A percentile compares a stretch with the other conserved stretches of the same genome.
Conservation (phyloP, 305 asterid genomes). For the Withania somnifera region DNA sequence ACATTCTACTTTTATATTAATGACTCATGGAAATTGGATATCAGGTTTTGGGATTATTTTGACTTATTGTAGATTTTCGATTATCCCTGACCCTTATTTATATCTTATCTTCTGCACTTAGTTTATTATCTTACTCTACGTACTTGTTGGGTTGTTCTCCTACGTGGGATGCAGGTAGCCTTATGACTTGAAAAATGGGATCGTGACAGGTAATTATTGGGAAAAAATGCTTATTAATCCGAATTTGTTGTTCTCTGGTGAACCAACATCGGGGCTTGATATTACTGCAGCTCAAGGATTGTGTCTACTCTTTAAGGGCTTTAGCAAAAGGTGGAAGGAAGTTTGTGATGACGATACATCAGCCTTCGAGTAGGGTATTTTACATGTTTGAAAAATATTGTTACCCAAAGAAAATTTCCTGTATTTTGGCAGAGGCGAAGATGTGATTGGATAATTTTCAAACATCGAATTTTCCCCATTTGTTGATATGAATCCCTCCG, state of each 20-base stretch:
- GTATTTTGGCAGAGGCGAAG: constrained; percentile 6
- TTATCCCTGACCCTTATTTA: no score
- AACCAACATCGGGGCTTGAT: constrained; percentile 14
- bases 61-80: no score
- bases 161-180: no score
- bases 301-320: neutral
- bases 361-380: constrained; percentile 11
- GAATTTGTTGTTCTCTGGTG: constrained; percentile 6
- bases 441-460: constrained; percentile 4
- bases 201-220: constrained; percentile 4
- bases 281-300: constrained; percentile 1
- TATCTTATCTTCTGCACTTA: no score
- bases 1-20: no score
- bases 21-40: no score
- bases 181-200: no score
- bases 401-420: neutral
- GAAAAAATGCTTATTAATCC: constrained; percentile 8
- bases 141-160: no score
- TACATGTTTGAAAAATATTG: constrained; percentile 2
- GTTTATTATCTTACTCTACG: no score
- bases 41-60: no score
- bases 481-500: constrained; percentile 82
- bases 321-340: neutral
- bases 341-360: constrained; percentile 1
- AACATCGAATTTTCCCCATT: constrained; percentile 42